Base-by-base conservation (phyloP, 1,284 basidiomycete genomes). In the Phenoliferia sp. region DNA sequence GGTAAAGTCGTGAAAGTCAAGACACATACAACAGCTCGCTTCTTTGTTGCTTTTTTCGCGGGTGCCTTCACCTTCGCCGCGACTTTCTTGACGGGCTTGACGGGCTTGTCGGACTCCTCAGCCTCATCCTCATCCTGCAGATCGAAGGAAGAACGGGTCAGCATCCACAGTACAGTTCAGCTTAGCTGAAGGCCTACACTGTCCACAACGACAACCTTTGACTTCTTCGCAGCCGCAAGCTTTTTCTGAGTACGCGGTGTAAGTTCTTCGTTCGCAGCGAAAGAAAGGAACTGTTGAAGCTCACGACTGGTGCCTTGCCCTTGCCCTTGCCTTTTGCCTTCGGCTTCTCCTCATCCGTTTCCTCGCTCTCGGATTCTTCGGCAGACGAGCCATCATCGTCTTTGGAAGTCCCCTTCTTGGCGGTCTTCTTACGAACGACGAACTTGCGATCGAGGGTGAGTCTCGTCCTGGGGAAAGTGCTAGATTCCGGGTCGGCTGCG, bases 341-440 rank as follows among this genome's bases (percentile, higher is more conserved):
- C 4, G 28, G 3, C 28, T 39, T 48, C 9, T 59, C n/a, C 19
- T 59, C 34, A 35, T 29, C 57, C 33, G 33, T 35, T 17, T 34
- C 28, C 56, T 39, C 36, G 29, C 31, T n/a, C 3, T 54, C 54
- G 32, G 16, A 0, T 29, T 48, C 17, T 35, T 44, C 10, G 26
- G 35, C 55, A 44, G 39, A 44, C 12, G 39, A 44, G 39, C 39
- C 39, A 44, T 44, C 39, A 22, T 44, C 22, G 39, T 60, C 57
- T 31, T 58, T 22, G 17, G 58, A 61, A 10, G 59, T 61, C 29
- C 64, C 55, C 26, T 58, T 39, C 61, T 61, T 59, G 26, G 17
- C 58, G 44, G 50, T 44, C 65, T 61, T 39, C 28, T 36, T 33
- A 35, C 7, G 12, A 3, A 6, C 31, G 62, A 48, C 5, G 29